phyloP scores from a whole-genome alignment of 1,284 basidiomycete genomes.

The Porogramme epimiltina region DNA sequence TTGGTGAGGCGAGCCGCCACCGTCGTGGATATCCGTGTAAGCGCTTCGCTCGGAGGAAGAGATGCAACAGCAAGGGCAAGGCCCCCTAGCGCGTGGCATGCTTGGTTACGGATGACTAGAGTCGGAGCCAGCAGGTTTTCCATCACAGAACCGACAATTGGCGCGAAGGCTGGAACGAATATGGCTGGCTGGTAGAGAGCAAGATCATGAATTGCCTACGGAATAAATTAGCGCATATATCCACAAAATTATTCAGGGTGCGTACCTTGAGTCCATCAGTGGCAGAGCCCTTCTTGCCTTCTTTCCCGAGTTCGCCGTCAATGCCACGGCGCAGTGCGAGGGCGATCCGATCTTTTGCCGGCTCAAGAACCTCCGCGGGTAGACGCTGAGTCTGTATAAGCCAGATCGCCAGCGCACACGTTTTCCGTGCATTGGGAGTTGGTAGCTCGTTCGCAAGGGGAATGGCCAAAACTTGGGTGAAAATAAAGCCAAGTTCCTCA shows the following conservation, averaged over 20 bases:
- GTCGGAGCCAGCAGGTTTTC: conserved; percentile 64
- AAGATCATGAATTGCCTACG: conserved; percentile 72
- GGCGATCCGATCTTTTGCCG: conserved; percentile 63
- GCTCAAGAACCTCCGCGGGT: conserved; percentile 56
- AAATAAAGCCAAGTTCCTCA: conserved; percentile 54
- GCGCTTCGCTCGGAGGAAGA: conserved; percentile 47
- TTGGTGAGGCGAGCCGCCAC: conserved; percentile 50
- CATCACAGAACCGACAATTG: conserved; percentile 61
- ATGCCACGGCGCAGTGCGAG: conserved; percentile 74
- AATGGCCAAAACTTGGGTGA: conserved; percentile 67
- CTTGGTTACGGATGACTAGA: conserved; percentile 61
- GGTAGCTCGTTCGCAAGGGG: conserved; percentile 67
- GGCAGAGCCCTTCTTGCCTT: conserved; percentile 79
- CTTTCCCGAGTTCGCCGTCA: conserved; percentile 80
- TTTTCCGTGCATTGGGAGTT: conserved; percentile 81
- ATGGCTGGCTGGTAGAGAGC: conserved; percentile 58
- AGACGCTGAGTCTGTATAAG: conserved; percentile 70
- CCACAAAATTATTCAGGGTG: conserved; percentile 2
- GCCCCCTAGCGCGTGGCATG: conserved; percentile 73
- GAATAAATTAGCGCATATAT: conserved; percentile 13
- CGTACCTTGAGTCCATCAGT: conserved; percentile 73
- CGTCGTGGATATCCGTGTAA: conserved; percentile 51
- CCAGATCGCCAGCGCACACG: conserved; percentile 74
- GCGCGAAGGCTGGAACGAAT: conserved; percentile 65
- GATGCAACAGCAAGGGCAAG: conserved; percentile 54